These are phyloP conservation scores for Arthrinium phaeospermum DNA, from an alignment of 2,329 filamentous ascomycete genomes.

Conservation along the genomic window DNA sequence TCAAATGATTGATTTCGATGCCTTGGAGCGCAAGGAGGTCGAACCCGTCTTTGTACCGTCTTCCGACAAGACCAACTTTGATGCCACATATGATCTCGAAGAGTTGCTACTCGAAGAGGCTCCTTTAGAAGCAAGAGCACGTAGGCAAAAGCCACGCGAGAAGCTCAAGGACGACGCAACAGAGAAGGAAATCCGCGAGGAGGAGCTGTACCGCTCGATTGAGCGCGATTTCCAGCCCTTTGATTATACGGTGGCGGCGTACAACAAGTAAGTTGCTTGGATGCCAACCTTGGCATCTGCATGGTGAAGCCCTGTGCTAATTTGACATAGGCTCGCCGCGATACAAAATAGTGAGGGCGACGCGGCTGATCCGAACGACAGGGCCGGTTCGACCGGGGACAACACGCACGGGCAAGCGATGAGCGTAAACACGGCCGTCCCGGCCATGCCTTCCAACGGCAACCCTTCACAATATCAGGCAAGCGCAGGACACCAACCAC, in stretches of 20 bases:
- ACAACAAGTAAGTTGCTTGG: slow-evolving; percentile 65
- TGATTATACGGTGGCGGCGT: slow-evolving; percentile 86
- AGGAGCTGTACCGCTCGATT: slow-evolving; percentile 92
- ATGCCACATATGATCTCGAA: slow-evolving; percentile 96
- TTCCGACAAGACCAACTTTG: slow-evolving; percentile 98
- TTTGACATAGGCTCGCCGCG: slow-evolving; percentile 43
- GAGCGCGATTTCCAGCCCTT: slow-evolving; percentile 94
- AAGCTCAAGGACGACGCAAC: slow-evolving; percentile 93
- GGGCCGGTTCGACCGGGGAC: slow-evolving; percentile 23
- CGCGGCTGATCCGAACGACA: slow-evolving; percentile 16
- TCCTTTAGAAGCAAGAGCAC: slow-evolving; percentile 87
- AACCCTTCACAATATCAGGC: slow-evolving; percentile 19
- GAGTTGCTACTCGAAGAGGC: slow-evolving; percentile 93
- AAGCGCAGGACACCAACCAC: slow-evolving; percentile 14
- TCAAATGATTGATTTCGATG: slow-evolving; percentile 80
- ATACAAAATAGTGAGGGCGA: slow-evolving; percentile 34
- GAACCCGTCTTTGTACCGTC: slow-evolving; percentile 92
- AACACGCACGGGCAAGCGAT: slow-evolving; percentile 30
- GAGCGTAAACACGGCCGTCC: slow-evolving; percentile 23
- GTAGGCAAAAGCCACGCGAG: slow-evolving; percentile 92
- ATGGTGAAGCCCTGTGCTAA: slow-evolving; percentile 24
- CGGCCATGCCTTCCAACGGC: slow-evolving; percentile 20
- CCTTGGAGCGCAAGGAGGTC: slow-evolving; percentile 84
- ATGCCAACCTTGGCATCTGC: slow-evolving; percentile 5
- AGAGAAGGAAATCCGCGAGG: slow-evolving; percentile 90